Conservation (phyloP, 805 yeast genomes). For the Candida incommunis region DNA sequence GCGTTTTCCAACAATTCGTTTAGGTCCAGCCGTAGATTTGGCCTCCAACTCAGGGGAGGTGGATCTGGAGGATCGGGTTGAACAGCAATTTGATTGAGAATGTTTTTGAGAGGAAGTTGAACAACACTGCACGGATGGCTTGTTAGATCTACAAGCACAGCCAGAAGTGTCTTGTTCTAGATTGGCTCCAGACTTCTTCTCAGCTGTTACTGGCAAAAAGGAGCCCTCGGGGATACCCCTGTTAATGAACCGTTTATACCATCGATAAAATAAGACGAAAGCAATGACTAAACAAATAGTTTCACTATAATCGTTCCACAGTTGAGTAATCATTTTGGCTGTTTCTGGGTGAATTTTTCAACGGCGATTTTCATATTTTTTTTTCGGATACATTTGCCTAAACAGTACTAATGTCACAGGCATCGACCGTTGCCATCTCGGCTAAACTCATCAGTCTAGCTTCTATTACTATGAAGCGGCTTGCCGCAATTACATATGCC, state of each 20-base stretch:
- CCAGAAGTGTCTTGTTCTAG: no score
- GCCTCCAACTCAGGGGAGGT: constrained; percentile 3
- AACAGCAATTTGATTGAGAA: constrained; percentile 6
- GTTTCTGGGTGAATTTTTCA: no score
- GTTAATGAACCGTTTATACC: neutral
- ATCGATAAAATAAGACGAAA: neutral
- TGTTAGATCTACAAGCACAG: neutral
- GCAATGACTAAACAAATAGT: neutral
- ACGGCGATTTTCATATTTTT: no score
- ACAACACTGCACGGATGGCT: neutral
- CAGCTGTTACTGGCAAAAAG: neutral
- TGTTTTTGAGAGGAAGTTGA: constrained; percentile 3
- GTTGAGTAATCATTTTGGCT: neutral
- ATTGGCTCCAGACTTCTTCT: constrained; percentile 8
- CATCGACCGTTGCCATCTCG: no score
- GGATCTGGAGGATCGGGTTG: no score
- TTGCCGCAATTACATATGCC: no score
- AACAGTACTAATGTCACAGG: no score
- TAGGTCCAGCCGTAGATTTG: neutral
- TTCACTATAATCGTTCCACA: neutral
- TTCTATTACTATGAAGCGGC: no score
- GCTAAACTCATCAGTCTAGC: no score
- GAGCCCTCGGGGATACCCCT: neutral
- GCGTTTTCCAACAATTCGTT: neutral
- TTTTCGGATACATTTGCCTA: no score